Evolutionary conservation across 352 stramenopile species (phyloP), one percentile per base, ranked within the genome.

Genomic region (Phytopythium mirpurense): DNA sequence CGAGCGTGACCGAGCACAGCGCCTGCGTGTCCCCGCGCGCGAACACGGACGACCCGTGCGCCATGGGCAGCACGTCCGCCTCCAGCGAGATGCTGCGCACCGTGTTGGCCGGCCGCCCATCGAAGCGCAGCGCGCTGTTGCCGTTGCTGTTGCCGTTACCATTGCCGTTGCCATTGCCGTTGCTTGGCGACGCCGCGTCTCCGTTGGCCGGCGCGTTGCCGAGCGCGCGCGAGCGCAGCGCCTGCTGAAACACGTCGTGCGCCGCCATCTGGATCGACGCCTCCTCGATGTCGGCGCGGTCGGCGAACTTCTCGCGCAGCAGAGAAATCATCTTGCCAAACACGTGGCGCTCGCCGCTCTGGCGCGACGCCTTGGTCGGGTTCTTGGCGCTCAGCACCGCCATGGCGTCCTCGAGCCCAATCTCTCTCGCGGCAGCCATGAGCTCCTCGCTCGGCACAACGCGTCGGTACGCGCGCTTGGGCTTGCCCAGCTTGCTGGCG

Each of bases 11-110:
- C 10, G 86, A 95, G 60, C 85, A 95, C 51, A 97, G 65, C 15
- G 84, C 86, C 70, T 96, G 87, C 45, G 88, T 97, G 59, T 96
- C 81, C 26, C 89, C 89, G 52, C 89, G 80, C 21, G 75, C 73
- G 53, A 97, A 97, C 29, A 97, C 60, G 3, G 87, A 72, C 41
- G 89, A 97, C 10, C 89, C 89, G 53, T 97, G 89, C 7, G 88
- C 88, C 68, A 95, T 91, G 2, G 88, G 88, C 32, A 95, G 69
- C 37, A 98, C 70, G 32, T 78, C 77, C 51, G 86, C 84, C 61
- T 97, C 89, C 48, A 96, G 85, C 51, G 83, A 64, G 7, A 98
- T 73, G 7, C 66, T 52, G 47, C 95, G 90, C 53, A 98, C 86
- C 43, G 88, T 80, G 57, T 78, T 75, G 43, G 83, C 59, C 21